Evolutionary conservation across 371 early-diverging fungal species (phyloP), one percentile per base, ranked within the genome.

Genomic region (Astathelohania contejeani): DNA sequence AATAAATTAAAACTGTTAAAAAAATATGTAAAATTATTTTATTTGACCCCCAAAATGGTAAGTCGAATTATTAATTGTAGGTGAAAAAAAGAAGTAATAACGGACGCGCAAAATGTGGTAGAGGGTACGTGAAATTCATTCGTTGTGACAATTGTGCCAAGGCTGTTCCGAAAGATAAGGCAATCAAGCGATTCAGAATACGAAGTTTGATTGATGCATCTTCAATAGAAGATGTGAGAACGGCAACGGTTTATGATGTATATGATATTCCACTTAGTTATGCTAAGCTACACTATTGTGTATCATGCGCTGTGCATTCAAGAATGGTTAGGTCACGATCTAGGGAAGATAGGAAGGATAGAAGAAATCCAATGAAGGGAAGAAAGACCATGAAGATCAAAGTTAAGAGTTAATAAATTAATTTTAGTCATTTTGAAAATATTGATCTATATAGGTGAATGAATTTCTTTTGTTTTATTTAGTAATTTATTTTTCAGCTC

Each of bases 91-190:
- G 96, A 81, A 83, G 90, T 79, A 95, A 92, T 78, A 80, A 88
- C 79, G 96, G 96, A 79, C 86, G 94, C 77, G 80, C 81, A 80
- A 93, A 93, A 83, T 79, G 85, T 74, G 90, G 90, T 69, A 88
- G 96, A 77, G 96, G 96, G 72, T 88, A 90, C 81, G 83, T 82
- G 75, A 83, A 81, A 78, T 81, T 80, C 64, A 83, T 91, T 70
- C 86, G 93, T 72, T 95, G 96, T 81, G 83, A 85, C 73, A 90
- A 95, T 86, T 95, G 96, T 79, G 82, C 81, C 62, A 84, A 89
- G 76, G 84, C 86, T 71, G 85, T 86, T 63, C 90, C 96, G 66
- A 95, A 95, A 83, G 96, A 94, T 80, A 94, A 95, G 84, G 88
- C 92, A 73, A 87, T 95, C 78, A 91, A 91, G 83, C 83, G 93